Conservation (phyloP, 768 basidiomycete genomes). For the Holtermannia corniformis region DNA sequence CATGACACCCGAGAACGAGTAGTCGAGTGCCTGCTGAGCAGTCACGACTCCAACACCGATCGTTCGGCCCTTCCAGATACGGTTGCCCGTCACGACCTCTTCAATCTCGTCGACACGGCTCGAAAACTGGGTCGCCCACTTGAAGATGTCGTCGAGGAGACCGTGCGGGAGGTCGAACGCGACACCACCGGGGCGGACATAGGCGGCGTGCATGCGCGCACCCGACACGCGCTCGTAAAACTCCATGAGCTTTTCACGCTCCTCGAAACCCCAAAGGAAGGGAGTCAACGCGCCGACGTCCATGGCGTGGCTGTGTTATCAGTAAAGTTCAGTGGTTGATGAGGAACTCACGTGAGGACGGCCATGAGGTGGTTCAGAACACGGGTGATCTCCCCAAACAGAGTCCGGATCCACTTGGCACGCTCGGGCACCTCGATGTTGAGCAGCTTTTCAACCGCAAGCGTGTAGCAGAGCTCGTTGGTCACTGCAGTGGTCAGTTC, state of each 20-base stretch:
- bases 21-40: conserved; percentile 83
- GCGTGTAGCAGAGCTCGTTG: conserved; percentile 92
- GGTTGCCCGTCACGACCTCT: conserved; percentile 92
- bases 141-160: conserved; percentile 96
- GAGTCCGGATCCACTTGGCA: conserved; percentile 93
- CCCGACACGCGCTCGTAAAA: conserved; percentile 99
- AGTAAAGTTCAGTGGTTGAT: not conserved
- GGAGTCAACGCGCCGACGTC: conserved; percentile 95
- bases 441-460: conserved; percentile 94
- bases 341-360: conserved; percentile 56
- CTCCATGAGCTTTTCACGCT: conserved; percentile 99
- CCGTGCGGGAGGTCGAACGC: conserved; percentile 96
- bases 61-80: conserved; percentile 96
- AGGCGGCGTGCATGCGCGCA: conserved; percentile 94
- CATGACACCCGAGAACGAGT: conserved; percentile 95
- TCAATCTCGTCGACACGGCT: conserved; percentile 92
- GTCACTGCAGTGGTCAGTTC: conserved; percentile 64
- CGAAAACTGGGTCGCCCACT: conserved; percentile 91
- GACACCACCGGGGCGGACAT: conserved; percentile 93
- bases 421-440: conserved; percentile 95
- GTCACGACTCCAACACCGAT: conserved; percentile 82
- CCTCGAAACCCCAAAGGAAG: conserved; percentile 99
- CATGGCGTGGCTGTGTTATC: conserved; percentile 28
- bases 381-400: conserved; percentile 95
- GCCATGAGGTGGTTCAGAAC: conserved; percentile 98